Evolutionary conservation across 1,139 yeast species (phyloP), one percentile per base, ranked within the genome.

Genomic region (Candida tunisiensis): DNA sequence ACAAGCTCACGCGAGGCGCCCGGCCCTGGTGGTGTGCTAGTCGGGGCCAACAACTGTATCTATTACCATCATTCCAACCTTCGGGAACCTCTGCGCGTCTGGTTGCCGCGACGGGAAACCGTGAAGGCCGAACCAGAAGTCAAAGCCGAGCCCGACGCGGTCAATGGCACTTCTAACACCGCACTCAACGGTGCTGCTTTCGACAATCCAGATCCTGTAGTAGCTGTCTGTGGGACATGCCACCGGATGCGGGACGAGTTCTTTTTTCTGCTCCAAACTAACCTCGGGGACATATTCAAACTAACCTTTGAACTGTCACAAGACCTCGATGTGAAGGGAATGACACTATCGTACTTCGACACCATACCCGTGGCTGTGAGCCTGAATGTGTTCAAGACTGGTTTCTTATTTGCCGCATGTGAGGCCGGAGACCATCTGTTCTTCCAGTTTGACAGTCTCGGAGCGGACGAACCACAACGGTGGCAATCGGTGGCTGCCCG

Each of bases 401-500:
- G 96, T 0, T 77, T 70, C 39, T 42, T 88, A 25, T 78, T 68
- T 45, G 77, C 77, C 1, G 73, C 75, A 35, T 56, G 69, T 7
- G 72, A 74, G 33, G 52, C 58, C 33, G 70, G 75, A 16, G 71
- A 74, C 41, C 77, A 72, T 37, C 49, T 57, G 15, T 55, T 78
- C 16, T 80, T 74, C 41, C 93, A 82, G 47, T 77, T 83, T 44
- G 83, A 75, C 34, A 68, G 67, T 31, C 55, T 85, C 23, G 95
- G 92, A 2, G 70, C 64, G 25, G 65, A 62, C 24, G 64, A 53
- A 19, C 55, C 53, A n/a, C n/a, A 16, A 52, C 45, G 10, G 10
- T 14, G 18, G 22, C 11, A 15, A 6, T 23, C 26, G 5, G 13
- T 16, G 3, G 24, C 7, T 3, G 22, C 14, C n/a, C 12, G 16